These are phyloP conservation scores for Stemphylium beticola DNA, from an alignment of 2,329 filamentous ascomycete genomes.

Conservation along the genomic window DNA sequence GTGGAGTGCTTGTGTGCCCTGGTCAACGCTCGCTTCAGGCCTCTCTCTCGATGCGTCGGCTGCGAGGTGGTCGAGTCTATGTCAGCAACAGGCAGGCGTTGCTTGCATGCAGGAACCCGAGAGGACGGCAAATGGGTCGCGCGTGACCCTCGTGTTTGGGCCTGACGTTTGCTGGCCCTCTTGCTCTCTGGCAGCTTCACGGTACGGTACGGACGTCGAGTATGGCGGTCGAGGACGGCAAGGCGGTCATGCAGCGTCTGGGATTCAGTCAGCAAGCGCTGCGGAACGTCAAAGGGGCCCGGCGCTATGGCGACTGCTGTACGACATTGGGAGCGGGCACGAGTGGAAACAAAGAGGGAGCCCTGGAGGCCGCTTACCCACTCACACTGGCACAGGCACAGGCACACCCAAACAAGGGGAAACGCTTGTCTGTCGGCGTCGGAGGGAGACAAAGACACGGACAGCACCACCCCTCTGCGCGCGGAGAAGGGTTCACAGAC, in stretches of 20 bases:
- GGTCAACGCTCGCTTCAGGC: conserved; percentile 39
- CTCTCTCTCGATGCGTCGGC: conserved; percentile 37
- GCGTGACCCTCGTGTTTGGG: conserved; percentile 24
- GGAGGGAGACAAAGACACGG: conserved; percentile 25
- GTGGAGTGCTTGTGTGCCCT: conserved; percentile 31
- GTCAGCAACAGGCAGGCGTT: conserved; percentile 24
- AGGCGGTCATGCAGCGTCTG: conserved; percentile 32
- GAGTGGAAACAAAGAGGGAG: conserved; percentile 42
- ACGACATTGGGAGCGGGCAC: conserved; percentile 42
- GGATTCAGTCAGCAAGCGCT: conserved; percentile 38
- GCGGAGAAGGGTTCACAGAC: conserved; percentile 6
- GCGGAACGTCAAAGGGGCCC: conserved; percentile 37
- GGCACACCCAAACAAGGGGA: conserved; percentile 10
- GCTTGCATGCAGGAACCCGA: conserved; percentile 29
- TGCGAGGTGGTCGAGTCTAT: conserved; percentile 32
- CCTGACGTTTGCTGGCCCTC: conserved; percentile 1
- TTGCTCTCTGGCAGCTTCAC: conserved; percentile 10
- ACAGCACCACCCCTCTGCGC: conserved; percentile 3
- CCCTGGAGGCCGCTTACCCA: conserved; percentile 41
- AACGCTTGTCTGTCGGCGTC: conserved; percentile 9
- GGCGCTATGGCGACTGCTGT: conserved; percentile 42
- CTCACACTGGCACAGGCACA: conserved; percentile 9
- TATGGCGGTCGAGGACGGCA: conserved; percentile 20
- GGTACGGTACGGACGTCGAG: conserved; percentile 6
- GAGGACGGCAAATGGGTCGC: conserved; percentile 16